A percentile compares a stretch with the other conserved stretches of the same genome.
phyloP scores from a whole-genome alignment of 331 rosid species.

The Acacia pycnantha region DNA sequence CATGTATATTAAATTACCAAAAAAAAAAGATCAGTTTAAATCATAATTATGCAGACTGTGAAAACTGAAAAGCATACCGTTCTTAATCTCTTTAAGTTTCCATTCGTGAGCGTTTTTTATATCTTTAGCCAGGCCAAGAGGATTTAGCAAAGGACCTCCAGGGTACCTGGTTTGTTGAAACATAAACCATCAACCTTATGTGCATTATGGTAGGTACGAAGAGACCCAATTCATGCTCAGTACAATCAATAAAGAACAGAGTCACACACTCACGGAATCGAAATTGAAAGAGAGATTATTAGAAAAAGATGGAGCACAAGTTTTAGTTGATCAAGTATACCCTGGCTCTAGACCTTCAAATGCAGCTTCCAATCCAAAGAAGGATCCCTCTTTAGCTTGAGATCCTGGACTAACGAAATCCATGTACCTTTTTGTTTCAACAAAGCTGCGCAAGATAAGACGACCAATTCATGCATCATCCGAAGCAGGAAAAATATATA shows the following conservation, averaged over 20 bases:
- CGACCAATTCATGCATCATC: conserved; percentile 4
- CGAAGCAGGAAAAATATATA: background rate
- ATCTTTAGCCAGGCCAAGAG: conserved; percentile 86
- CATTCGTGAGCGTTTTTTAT: conserved; percentile 65
- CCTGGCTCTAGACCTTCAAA: conserved; percentile 89
- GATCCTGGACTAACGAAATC: conserved; percentile 89
- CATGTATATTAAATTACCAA: background rate
- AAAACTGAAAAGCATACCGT: conserved; percentile 46
- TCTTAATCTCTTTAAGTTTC: conserved; percentile 94
- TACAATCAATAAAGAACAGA: background rate
- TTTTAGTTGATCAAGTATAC: conserved; percentile 32
- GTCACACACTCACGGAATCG: background rate
- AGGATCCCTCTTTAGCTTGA: conserved; percentile 81
- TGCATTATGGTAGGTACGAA: background rate
- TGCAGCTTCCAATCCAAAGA: conserved; percentile 79
- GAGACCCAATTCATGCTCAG: background rate
- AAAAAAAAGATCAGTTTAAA: background rate
- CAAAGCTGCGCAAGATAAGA: conserved; percentile 56
- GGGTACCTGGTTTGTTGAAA: conserved; percentile 60
- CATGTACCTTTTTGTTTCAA: conserved; percentile 87
- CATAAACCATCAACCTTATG: conserved; percentile 17
- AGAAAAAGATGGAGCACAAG: background rate
- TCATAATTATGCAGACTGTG: background rate
- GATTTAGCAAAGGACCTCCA: conserved; percentile 83
- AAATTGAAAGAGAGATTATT: background rate